A percentile compares a stretch with the other conserved stretches of the same genome.
phyloP scores from a whole-genome alignment of 2,329 filamentous ascomycete genomes.

The Aspergillus novofumigatus region DNA sequence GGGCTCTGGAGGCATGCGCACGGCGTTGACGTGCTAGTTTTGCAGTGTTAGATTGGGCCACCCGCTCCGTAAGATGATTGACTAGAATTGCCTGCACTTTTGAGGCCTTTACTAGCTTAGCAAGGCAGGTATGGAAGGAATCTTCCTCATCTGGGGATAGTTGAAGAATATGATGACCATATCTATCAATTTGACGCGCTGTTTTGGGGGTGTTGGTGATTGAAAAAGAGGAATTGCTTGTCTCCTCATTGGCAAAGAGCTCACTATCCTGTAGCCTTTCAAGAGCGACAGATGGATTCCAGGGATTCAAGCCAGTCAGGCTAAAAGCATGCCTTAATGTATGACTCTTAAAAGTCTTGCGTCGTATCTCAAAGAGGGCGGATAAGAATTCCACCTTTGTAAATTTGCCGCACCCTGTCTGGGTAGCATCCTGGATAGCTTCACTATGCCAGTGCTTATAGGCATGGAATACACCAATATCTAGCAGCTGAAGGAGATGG shows the following conservation, averaged over 20 bases:
- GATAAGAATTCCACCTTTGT: not conserved
- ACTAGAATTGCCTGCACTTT: not conserved
- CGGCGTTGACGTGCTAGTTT: not conserved
- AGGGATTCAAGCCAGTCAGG: not conserved
- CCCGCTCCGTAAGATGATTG: rapidly evolving
- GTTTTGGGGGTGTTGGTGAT: not conserved
- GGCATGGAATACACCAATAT: not conserved
- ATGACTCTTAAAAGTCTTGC: not conserved
- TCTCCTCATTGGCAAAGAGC: rapidly evolving
- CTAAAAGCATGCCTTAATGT: not conserved
- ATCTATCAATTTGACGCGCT: not conserved
- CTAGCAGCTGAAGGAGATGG: not conserved
- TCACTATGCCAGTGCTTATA: not conserved
- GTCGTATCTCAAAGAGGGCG: not conserved
- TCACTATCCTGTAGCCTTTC: not conserved
- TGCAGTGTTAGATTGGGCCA: not conserved
- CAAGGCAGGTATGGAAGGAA: not conserved
- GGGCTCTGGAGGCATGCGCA: no score
- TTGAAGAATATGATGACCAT: not conserved
- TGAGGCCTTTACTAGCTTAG: not conserved
- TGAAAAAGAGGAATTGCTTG: not conserved
- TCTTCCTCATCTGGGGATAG: not conserved
- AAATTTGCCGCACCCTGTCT: not conserved
- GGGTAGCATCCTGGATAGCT: not conserved
- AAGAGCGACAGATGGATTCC: not conserved